Conservation (phyloP, 2,329 filamentous ascomycete species). For the Helotiales sp. region DNA sequence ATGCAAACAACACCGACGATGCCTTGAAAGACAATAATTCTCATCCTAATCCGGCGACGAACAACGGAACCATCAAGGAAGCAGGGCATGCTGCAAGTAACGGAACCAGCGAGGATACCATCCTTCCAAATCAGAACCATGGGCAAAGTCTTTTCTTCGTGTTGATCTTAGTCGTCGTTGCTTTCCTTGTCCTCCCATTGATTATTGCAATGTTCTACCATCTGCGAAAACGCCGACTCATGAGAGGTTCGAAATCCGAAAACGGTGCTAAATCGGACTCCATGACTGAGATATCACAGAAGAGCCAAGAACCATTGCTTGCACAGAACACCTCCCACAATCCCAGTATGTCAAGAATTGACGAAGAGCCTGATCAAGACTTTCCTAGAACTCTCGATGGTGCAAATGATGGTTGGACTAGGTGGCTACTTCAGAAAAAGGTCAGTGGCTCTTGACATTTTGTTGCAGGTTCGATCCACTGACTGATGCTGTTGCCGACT, state of each 20-base stretch:
- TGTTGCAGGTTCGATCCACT: no score
- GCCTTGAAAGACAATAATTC: no score
- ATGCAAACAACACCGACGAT: not conserved
- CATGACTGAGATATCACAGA: not conserved
- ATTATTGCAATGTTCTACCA: not conserved
- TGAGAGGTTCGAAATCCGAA: no score
- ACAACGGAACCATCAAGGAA: not conserved
- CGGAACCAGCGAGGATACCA: not conserved
- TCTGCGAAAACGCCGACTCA: not conserved
- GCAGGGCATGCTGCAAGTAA: no score
- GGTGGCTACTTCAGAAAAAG: slow-evolving; percentile 6
- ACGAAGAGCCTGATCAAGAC: slow-evolving; percentile 7
- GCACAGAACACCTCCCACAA: not conserved
- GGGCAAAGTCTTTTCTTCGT: not conserved
- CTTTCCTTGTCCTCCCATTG: not conserved
- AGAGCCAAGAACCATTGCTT: no score
- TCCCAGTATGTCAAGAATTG: not conserved
- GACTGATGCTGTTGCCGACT: not conserved
- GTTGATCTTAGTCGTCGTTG: not conserved
- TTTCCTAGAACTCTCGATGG: slow-evolving; percentile 16
- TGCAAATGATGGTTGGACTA: slow-evolving; percentile 18
- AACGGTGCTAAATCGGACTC: not conserved
- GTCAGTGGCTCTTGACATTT: no score
- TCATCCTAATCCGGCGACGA: no score
- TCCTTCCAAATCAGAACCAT: not conserved